These are phyloP conservation scores for Vanderwaltozyma yarrowii DNA, from an alignment of 805 yeast species.

Conservation along the genomic window DNA sequence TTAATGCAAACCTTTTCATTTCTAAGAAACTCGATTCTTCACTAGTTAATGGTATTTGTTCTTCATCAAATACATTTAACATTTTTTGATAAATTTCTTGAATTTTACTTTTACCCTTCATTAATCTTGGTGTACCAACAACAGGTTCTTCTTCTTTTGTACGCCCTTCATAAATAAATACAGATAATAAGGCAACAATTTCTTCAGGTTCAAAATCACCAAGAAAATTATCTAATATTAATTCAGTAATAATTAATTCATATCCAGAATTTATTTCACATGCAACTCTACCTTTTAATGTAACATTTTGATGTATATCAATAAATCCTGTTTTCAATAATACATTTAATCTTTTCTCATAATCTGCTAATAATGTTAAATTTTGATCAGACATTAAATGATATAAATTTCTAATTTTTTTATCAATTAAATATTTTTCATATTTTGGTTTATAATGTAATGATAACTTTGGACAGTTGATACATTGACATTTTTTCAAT, in stretches of 20 bases:
- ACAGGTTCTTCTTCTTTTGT: conserved; percentile 52
- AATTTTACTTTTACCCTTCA: conserved; percentile 57
- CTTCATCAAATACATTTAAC: conserved; percentile 48
- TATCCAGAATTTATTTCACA: conserved; percentile 89
- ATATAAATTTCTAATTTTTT: conserved; percentile 45
- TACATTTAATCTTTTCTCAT: conserved; percentile 78
- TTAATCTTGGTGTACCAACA: conserved; percentile 66
- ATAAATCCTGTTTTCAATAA: conserved; percentile 71
- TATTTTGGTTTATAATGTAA: conserved; percentile 37
- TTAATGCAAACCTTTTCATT: conserved; percentile 76
- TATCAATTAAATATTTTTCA: conserved; percentile 35
- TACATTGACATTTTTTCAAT: conserved; percentile 11
- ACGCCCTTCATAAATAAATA: conserved; percentile 84
- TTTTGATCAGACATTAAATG: conserved; percentile 75
- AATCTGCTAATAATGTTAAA: conserved; percentile 83
- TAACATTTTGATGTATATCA: conserved; percentile 58
- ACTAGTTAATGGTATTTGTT: conserved; percentile 64
- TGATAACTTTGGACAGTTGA: conserved; percentile 36
- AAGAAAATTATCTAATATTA: conserved; percentile 80
- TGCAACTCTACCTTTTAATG: conserved; percentile 82
- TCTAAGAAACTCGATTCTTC: conserved; percentile 84
- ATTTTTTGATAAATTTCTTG: conserved; percentile 58
- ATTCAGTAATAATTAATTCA: conserved; percentile 82
- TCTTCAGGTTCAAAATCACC: conserved; percentile 94
- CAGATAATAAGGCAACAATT: conserved; percentile 87